Percentiles rank a stretch among this genome's conserved stretches.
Conservation (phyloP, 768 basidiomycete species). For the Phanerodontia chrysosporium region DNA sequence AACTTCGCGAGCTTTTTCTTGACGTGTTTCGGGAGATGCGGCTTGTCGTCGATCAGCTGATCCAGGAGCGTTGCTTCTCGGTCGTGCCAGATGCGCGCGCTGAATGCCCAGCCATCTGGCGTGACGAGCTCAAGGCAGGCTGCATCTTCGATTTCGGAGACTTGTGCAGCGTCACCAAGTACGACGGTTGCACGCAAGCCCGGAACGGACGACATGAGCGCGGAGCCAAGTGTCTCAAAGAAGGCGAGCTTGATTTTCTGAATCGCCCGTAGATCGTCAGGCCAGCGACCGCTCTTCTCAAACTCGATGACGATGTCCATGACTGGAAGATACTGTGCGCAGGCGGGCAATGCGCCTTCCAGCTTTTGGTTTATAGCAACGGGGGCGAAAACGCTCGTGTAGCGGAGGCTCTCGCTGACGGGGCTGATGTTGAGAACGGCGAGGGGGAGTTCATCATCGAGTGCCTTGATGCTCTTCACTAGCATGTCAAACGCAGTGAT, state of each 20-base stretch:
- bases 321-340: conserved; percentile 61
- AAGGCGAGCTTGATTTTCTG: conserved; percentile 94
- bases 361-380: conserved; percentile 59
- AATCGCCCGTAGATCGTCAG: conserved; percentile 87
- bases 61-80: conserved; percentile 79
- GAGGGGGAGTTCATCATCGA: conserved; percentile 73
- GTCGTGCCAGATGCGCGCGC: conserved; percentile 80
- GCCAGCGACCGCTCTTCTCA: conserved; percentile 91
- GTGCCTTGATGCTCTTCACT: conserved; percentile 67
- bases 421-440: conserved; percentile 74
- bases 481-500: conserved; percentile 76
- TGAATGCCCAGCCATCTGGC: conserved; percentile 83
- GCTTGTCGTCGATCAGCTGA: conserved; percentile 50
- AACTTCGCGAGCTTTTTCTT: conserved; percentile 8
- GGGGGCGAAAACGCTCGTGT: conserved; percentile 81
- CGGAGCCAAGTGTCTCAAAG: conserved; percentile 72
- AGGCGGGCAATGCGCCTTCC: conserved; percentile 46
- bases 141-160: conserved; percentile 62
- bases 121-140: conserved; percentile 74
- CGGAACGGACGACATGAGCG: conserved; percentile 48
- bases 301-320: conserved; percentile 83
- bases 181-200: conserved; percentile 58
- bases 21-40: conserved; percentile 22
- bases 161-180: conserved; percentile 42
- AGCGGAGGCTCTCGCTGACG: conserved; percentile 68